Evolutionary conservation across 225 moss, liverwort and hornwort species (phyloP).

Genomic region (Pseudisothecium myosuroides): DNA sequence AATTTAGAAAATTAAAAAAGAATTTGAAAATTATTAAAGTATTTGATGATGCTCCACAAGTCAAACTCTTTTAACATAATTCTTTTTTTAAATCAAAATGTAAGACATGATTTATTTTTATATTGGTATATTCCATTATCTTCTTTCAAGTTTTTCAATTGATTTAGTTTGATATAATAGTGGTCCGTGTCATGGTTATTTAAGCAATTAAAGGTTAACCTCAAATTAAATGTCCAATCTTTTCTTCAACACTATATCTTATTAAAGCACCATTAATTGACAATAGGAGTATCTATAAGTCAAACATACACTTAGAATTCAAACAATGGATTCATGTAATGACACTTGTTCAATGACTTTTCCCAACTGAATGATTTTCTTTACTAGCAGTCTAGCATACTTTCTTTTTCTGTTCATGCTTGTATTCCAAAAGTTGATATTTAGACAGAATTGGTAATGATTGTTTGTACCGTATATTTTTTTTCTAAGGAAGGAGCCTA

Average conservation of each 20-base stretch:
- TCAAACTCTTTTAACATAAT: rapidly evolving
- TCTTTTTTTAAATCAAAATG: not conserved
- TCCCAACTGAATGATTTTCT: not conserved
- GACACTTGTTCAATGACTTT: not conserved
- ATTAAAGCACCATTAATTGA: not conserved
- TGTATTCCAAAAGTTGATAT: not conserved
- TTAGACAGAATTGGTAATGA: not conserved
- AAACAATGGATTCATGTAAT: too few species aligned
- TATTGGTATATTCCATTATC: not conserved
- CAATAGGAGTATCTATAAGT: not conserved
- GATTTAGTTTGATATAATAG: not conserved
- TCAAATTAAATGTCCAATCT: not conserved
- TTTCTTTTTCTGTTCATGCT: not conserved
- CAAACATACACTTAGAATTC: not conserved
- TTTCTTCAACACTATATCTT: not conserved
- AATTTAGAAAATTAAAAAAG: not conserved
- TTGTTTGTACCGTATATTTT: rapidly evolving
- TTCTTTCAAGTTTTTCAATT: not conserved
- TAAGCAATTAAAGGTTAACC: too few species aligned
- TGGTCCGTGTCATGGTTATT: rapidly evolving
- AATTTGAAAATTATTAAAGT: not conserved
- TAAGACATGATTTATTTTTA: not conserved
- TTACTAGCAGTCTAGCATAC: not conserved
- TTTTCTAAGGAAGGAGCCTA: too few species aligned
- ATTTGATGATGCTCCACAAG: not conserved